Base-by-base conservation (phyloP, 495 filamentous ascomycete species). In the Penicillium subrubescens region DNA sequence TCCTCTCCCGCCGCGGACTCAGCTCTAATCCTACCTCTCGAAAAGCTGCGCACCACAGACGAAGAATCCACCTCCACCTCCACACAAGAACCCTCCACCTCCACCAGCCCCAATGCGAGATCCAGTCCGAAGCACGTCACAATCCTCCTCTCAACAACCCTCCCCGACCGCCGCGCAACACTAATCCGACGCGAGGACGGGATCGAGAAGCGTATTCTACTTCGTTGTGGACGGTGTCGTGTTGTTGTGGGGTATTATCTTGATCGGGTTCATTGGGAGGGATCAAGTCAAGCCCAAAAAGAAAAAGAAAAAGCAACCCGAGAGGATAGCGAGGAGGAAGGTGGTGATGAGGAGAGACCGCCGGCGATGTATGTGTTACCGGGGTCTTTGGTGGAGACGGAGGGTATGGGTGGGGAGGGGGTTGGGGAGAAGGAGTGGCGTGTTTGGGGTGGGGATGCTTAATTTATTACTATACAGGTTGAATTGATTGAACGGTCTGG, bases 121-220 rank as follows among this genome's bases (percentile, higher is more conserved):
- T 27, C 37, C 37, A 41, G 19, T 23, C 19, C 35, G 44, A 68
- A 71, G 39, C 82, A 83, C 67, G 79, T 80, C 60, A 82, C 81
- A 0, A 77, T 87, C 21, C 77, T 85, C 1, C 77, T 86, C 8
- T 79, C 78, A 0, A 85, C 84, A 2, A 73, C 78, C 10, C 54
- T 77, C 3, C 72, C 80, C 0, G 82, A 88, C 58, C 74, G 78
- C 0, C 80, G 81, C 15, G 69, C 84, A 21, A 80, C 84, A 5
- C 74, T 93, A 0, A 77, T 92, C 17, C 74, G 84, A 5, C 79
- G 87, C 3, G 83, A 85, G 65, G 89, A 92, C 59, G 90, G 90
- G 25, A 92, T 91, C 57, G 90, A 93, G 79, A 91, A 90, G 80
- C 72, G 90, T 29, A 73, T 82, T 50, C 64, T 88, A 19, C 76